phyloP scores from a whole-genome alignment of 306 rosid genomes.

The Vigna nakashimae region DNA sequence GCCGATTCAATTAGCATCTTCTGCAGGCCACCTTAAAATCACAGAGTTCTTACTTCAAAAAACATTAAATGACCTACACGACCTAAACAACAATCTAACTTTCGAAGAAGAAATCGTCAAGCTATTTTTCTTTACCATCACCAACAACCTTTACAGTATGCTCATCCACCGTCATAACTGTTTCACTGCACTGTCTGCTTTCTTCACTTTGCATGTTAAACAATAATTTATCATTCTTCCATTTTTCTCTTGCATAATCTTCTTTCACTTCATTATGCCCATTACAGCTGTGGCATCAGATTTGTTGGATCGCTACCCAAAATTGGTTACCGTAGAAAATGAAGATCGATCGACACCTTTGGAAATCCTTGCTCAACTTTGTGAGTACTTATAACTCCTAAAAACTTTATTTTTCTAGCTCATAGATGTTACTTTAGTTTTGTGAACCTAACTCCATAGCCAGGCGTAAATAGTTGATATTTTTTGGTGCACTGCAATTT shows the following conservation, averaged over 20 bases:
- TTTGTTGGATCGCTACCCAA: neutral
- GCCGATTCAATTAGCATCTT: slow-evolving; percentile 35
- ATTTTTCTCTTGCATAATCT: neutral
- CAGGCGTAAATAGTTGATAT: no score
- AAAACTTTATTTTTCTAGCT: neutral
- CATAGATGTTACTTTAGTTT: neutral
- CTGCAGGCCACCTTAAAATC: slow-evolving; percentile 11
- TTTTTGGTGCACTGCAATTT: no score
- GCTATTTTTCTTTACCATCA: slow-evolving; percentile 28
- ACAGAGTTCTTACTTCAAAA: neutral
- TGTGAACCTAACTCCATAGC: no score
- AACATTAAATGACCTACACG: neutral
- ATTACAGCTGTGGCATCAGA: neutral
- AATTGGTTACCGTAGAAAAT: neutral
- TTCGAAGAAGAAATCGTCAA: slow-evolving; percentile 16
- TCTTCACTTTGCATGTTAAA: neutral
- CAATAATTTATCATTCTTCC: neutral
- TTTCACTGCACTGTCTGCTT: no score
- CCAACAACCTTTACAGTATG: slow-evolving; percentile 30
- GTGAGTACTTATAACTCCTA: slow-evolving; percentile 12
- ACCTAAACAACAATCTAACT: neutral
- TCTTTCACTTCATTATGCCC: neutral
- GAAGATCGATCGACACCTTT: slow-evolving; percentile 19
- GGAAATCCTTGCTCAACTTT: slow-evolving; percentile 11
- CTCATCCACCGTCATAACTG: no score